phyloP scores from a whole-genome alignment of 345 rosid genomes.

The Bruguiera parviflora region DNA sequence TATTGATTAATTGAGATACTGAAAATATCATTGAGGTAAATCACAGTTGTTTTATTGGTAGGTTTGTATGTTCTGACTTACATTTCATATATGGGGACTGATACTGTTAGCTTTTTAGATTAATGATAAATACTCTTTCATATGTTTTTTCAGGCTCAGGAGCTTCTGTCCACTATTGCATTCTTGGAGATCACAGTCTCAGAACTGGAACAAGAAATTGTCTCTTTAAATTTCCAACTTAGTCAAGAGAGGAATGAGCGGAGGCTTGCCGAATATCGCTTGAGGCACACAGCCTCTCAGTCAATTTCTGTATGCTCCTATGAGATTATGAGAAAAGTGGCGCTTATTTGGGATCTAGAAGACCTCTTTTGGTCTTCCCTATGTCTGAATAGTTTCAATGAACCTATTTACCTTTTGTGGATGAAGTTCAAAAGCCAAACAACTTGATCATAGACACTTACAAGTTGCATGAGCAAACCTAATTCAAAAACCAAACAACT shows the following conservation, averaged over 20 bases:
- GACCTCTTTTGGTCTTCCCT: not conserved
- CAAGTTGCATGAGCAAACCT: no score
- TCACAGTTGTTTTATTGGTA: not conserved
- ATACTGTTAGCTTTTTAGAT: conserved; percentile 1
- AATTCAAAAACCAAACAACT: no score
- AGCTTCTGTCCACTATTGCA: conserved; percentile 59
- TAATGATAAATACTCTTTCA: conserved; percentile 12
- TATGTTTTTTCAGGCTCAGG: conserved; percentile 55
- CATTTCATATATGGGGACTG: not conserved
- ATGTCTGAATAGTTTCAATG: not conserved
- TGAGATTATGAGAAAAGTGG: conserved; percentile 22
- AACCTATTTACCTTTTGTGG: no score
- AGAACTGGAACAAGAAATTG: conserved; percentile 75
- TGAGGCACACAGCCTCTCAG: conserved; percentile 54
- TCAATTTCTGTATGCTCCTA: conserved; percentile 22
- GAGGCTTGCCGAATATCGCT: conserved; percentile 71
- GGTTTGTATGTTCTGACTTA: conserved; percentile 1
- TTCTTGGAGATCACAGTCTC: conserved; percentile 64
- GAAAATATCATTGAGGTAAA: no score
- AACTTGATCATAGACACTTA: no score
- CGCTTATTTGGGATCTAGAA: conserved; percentile 13
- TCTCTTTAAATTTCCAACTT: conserved; percentile 82
- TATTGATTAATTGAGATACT: no score
- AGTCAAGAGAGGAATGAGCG: conserved; percentile 92
- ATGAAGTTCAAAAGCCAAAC: no score